Percentiles rank a stretch among this genome's conserved stretches.
phyloP scores from a whole-genome alignment of 2,329 filamentous ascomycete species.

The Hirsutella thompsonii region DNA sequence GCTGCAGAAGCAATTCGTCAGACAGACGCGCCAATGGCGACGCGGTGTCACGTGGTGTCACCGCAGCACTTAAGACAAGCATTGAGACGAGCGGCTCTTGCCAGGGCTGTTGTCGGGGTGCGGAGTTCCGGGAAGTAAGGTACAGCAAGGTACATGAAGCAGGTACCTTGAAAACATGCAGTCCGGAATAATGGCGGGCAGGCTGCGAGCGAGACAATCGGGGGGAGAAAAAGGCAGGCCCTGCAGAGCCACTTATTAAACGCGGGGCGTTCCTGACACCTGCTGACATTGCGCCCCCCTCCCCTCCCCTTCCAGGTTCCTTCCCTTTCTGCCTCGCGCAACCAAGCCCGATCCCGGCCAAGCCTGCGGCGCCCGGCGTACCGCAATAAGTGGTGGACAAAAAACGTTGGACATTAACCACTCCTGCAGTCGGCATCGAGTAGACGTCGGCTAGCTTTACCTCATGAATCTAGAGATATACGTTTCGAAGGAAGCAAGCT shows the following conservation, averaged over 20 bases:
- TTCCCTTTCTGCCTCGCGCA: neutral
- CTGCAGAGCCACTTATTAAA: conserved; percentile 15
- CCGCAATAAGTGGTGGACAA: too few species aligned
- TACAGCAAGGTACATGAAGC: too few species aligned
- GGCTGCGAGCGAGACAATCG: neutral
- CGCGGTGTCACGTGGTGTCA: conserved; percentile 14
- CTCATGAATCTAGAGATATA: too few species aligned
- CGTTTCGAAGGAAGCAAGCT: too few species aligned
- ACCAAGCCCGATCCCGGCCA: conserved; percentile 7
- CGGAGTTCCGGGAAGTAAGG: too few species aligned
- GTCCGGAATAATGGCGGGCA: neutral
- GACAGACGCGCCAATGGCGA: conserved; percentile 1
- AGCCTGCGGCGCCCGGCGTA: neutral
- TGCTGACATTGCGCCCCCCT: conserved; percentile 1
- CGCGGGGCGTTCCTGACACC: conserved; percentile 24
- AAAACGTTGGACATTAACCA: too few species aligned
- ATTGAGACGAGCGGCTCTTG: neutral
- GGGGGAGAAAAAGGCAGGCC: neutral
- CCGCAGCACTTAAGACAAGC: neutral
- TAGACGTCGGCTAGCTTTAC: too few species aligned
- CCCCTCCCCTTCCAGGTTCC: neutral
- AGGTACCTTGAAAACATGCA: too few species aligned
- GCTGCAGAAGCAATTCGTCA: neutral
- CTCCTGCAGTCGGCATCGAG: too few species aligned
- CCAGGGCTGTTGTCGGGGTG: too few species aligned